phyloP scores from a whole-genome alignment of 2,329 filamentous ascomycete genomes.

The Pseudonectria foliicola region DNA sequence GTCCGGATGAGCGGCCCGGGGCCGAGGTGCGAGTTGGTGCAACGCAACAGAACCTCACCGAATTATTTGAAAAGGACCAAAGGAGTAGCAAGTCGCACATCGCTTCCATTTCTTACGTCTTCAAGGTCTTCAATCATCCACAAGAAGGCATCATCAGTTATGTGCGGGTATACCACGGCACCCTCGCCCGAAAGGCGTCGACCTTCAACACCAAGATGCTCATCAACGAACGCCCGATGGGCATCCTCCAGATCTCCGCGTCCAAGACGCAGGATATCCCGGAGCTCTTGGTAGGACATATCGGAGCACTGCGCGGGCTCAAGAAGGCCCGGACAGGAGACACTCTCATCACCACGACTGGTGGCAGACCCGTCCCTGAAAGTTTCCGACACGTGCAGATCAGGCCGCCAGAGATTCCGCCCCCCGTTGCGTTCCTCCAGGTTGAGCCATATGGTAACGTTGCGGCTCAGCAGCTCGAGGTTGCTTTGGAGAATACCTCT shows the following conservation, averaged over 20 bases:
- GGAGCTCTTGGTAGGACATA: constrained; percentile 76
- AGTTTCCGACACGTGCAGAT: constrained; percentile 71
- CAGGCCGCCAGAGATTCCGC: constrained; percentile 79
- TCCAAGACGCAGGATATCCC: constrained; percentile 79
- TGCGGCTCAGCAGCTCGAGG: constrained; percentile 73
- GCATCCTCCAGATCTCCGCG: constrained; percentile 83
- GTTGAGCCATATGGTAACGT: constrained; percentile 73
- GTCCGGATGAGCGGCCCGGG: constrained; percentile 71
- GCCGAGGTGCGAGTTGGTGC: constrained; percentile 66
- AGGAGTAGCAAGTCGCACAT: constrained; percentile 28
- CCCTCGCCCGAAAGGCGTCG: constrained; percentile 62
- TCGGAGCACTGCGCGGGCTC: constrained; percentile 84
- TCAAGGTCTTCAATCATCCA: constrained; percentile 90
- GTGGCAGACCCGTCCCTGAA: constrained; percentile 54
- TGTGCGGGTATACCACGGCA: constrained; percentile 84
- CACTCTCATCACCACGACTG: constrained; percentile 71
- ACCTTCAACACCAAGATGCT: constrained; percentile 85
- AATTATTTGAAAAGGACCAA: constrained; percentile 34
- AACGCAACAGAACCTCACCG: constrained; percentile 29
- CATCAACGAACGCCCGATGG: constrained; percentile 70
- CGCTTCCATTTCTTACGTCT: constrained; percentile 59
- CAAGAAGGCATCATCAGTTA: constrained; percentile 85
- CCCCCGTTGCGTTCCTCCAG: constrained; percentile 93
- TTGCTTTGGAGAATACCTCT: constrained; percentile 68
- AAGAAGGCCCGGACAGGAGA: constrained; percentile 92